Evolutionary conservation across 148 eudicot species (phyloP).

Genomic region (Diospyros kaki): DNA sequence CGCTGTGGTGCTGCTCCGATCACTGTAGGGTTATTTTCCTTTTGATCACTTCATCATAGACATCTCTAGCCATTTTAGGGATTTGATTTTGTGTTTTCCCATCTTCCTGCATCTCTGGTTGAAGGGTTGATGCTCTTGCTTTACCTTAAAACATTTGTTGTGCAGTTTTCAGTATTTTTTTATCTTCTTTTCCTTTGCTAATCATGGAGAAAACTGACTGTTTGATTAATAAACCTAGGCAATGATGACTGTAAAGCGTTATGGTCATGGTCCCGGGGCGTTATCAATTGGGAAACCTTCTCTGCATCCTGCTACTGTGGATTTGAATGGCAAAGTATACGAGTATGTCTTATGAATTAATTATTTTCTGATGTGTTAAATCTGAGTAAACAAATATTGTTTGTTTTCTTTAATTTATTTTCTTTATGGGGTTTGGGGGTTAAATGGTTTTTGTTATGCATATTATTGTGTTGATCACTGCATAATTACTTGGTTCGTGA

Average conservation of each 20-base stretch:
- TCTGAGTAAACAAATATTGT: background rate
- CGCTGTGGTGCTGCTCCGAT: constrained; percentile 98
- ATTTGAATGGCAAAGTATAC: constrained; percentile 85
- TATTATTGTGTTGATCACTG: background rate
- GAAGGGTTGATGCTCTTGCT: background rate
- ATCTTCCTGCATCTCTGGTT: background rate
- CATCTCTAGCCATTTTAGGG: background rate
- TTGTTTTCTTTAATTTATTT: background rate
- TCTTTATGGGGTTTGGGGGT: background rate
- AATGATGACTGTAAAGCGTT: constrained; percentile 91
- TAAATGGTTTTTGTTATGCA: background rate
- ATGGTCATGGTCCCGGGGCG: constrained; percentile 83
- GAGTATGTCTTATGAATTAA: constrained; percentile 52
- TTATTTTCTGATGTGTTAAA: background rate
- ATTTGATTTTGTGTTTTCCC: background rate
- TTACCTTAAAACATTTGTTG: background rate
- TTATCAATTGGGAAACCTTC: constrained; percentile 78
- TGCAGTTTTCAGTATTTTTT: background rate
- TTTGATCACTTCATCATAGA: background rate
- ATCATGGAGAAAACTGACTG: constrained; percentile 1
- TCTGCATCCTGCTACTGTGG: constrained; percentile 85
- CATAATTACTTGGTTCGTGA: background rate
- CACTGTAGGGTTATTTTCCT: constrained; percentile 47
- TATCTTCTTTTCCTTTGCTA: constrained; percentile 5
- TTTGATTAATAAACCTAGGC: constrained; percentile 42